Percentiles rank a stretch among this genome's conserved stretches.
phyloP scores from a whole-genome alignment of 345 rosid species.

The Melaleuca quinquenervia region DNA sequence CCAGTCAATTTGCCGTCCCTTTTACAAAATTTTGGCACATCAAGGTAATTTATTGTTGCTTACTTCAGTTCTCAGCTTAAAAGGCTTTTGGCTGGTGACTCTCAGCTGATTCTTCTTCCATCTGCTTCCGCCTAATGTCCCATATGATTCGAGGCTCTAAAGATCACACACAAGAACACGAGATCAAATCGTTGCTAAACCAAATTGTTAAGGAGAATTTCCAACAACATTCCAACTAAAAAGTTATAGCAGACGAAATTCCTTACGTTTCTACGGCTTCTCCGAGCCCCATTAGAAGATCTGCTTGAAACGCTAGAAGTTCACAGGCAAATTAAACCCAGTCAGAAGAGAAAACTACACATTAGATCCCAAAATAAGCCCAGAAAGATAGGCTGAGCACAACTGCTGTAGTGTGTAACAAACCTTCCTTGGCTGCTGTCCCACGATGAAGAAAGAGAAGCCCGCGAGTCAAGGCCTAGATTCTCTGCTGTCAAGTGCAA shows the following conservation, averaged over 20 bases:
- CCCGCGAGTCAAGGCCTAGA: conserved; percentile 47
- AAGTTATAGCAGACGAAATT: neutral
- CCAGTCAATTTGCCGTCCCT: neutral
- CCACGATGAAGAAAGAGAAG: conserved; percentile 60
- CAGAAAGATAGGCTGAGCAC: neutral
- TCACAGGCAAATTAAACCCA: neutral
- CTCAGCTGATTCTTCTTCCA: conserved; percentile 53
- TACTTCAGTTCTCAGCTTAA: conserved; percentile 89
- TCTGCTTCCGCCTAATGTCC: conserved; percentile 44
- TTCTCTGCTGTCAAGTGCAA: conserved; percentile 52
- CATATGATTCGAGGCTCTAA: conserved; percentile 70
- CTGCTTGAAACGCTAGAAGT: conserved; percentile 40
- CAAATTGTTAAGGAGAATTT: neutral
- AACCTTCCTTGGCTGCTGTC: conserved; percentile 57
- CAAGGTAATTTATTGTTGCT: neutral
- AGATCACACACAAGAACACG: neutral
- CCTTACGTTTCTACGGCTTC: conserved; percentile 74
- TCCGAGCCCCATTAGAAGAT: conserved; percentile 50
- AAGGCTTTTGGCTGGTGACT: conserved; percentile 57
- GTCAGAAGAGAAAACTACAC: neutral
- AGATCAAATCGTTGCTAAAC: neutral
- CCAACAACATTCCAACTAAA: neutral
- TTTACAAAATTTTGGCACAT: neutral
- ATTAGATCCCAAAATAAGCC: neutral
- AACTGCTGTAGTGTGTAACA: neutral